Conservation (phyloP, 2,329 filamentous ascomycete genomes). For the Septoria petroselini region DNA sequence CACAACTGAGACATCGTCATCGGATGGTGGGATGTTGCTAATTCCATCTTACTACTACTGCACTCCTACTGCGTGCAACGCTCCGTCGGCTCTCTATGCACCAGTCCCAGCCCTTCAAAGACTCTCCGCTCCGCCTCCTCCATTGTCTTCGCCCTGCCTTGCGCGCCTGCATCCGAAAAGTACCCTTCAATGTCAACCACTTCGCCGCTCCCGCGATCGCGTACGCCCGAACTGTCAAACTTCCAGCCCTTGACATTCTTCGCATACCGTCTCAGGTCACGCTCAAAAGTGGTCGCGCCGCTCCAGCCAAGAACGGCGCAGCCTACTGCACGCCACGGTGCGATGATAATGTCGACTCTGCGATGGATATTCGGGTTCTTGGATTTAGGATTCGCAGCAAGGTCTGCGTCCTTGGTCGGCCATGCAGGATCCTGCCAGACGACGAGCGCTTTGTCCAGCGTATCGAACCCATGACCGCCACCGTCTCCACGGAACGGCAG, state of each 20-base stretch:
- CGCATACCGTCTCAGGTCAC: slow-evolving; percentile 78
- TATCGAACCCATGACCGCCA: slow-evolving; percentile 70
- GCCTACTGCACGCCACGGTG: slow-evolving; percentile 82
- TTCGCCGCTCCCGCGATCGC: slow-evolving; percentile 65
- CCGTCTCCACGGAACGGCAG: slow-evolving; percentile 50
- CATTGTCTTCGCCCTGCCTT: slow-evolving; percentile 52
- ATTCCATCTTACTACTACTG: too few relatives aligned
- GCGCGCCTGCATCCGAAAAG: slow-evolving; percentile 63
- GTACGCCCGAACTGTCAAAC: slow-evolving; percentile 86
- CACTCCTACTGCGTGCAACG: slow-evolving; percentile 44
- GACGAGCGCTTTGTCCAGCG: slow-evolving; percentile 84
- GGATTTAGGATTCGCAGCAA: slow-evolving; percentile 37
- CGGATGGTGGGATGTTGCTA: slow-evolving; percentile 9
- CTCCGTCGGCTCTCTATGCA: slow-evolving; percentile 44
- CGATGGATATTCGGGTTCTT: slow-evolving; percentile 74
- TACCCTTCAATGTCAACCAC: slow-evolving; percentile 73
- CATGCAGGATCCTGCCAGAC: slow-evolving; percentile 76
- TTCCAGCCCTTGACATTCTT: slow-evolving; percentile 71
- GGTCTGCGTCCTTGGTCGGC: slow-evolving; percentile 40
- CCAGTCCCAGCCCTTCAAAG: slow-evolving; percentile 70
- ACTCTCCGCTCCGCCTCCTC: slow-evolving; percentile 74
- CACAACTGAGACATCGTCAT: slow-evolving; percentile 1
- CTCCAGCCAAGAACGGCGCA: slow-evolving; percentile 83
- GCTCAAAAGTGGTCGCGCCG: slow-evolving; percentile 83
- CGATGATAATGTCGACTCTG: slow-evolving; percentile 87